These are phyloP conservation scores for Solanum sejunctum DNA, from an alignment of 257 asterid genomes.

Conservation along the genomic window DNA sequence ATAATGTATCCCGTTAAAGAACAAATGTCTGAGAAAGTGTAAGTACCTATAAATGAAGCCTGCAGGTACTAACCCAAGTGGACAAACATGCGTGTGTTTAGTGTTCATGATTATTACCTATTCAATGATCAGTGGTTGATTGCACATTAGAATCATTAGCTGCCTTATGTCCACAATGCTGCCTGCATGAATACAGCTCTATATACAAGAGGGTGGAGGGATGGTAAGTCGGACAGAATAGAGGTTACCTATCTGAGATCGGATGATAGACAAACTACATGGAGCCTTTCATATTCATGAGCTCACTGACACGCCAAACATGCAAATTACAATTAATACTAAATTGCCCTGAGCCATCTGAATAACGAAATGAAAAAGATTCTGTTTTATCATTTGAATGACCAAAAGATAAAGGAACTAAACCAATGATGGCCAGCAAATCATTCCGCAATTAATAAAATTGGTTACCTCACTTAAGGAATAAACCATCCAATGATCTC, in stretches of 20 bases:
- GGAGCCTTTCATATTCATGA: constrained; percentile 7
- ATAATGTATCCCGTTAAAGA: too few relatives aligned
- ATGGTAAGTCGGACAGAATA: not conserved
- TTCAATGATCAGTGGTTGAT: not conserved
- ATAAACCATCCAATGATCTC: constrained; percentile 8
- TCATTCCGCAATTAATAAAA: constrained; percentile 10
- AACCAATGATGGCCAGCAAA: constrained; percentile 1
- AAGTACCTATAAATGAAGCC: not conserved
- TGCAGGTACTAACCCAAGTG: not conserved
- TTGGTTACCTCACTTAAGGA: constrained; percentile 25
- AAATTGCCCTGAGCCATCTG: constrained; percentile 14
- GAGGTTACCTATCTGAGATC: constrained; percentile 3
- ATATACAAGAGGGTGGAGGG: constrained; percentile 3
- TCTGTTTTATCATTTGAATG: not conserved
- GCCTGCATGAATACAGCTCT: constrained; percentile 5
- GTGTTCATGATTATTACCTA: not conserved
- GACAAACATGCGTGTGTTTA: not conserved
- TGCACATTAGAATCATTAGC: not conserved
- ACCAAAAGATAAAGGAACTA: constrained; percentile 8
- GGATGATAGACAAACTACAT: constrained; percentile 1
- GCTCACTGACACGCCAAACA: constrained; percentile 12
- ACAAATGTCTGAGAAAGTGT: not conserved
- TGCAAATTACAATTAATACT: constrained; percentile 7
- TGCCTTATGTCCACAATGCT: not conserved
- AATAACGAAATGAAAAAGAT: constrained; percentile 2